Evolutionary conservation across 768 basidiomycete genomes (phyloP), one percentile per base, ranked within the genome.

Genomic region (Lepiota subincarnata): DNA sequence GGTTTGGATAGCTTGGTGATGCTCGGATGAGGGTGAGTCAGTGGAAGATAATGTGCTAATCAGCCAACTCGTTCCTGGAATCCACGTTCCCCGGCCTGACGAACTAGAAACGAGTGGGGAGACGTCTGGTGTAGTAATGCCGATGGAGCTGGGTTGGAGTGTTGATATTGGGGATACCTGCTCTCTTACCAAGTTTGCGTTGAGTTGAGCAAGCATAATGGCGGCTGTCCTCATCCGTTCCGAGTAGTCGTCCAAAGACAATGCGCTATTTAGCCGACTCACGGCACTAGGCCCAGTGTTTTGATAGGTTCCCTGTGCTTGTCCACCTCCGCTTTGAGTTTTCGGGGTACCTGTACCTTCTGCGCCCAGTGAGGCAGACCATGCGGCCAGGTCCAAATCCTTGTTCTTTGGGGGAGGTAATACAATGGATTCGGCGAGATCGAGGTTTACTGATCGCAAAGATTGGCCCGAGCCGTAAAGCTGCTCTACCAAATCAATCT

Each of bases 171-270:
- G 51, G 18, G 41, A 34, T 10, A 11, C 18, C 13, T 47, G 53
- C 13, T 88, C 86, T 57, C 82, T 79, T 26, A 80, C 72, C 47
- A 88, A 75, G 62, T 79, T 91, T 0, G 92, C 86, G 62, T 94
- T 97, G 44, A 99, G 79, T 68, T 99, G 97, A 1, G 97, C 86
- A 24, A 99, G 84, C 97, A 99, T 98, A 57, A 98, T 87, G 8
- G 97, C 97, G 8, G 97, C 97, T 8, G 94, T 97, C 6, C 92
- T 84, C 97, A 99, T 99, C 47, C 97, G 84, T 60, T 98, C 93
- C 0, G 96, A 96, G 70, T 99, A 99, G 60, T 99, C 96, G 61
- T 99, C 96, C 19, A 99, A 74, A 0, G 94, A 92, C 12, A 98
- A 72, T 7, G 71, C 64, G 18, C 39, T 39, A 20, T 48, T 48